phyloP scores from a whole-genome alignment of 2,329 filamentous ascomycete species.

The Aspergillus phoenicis region DNA sequence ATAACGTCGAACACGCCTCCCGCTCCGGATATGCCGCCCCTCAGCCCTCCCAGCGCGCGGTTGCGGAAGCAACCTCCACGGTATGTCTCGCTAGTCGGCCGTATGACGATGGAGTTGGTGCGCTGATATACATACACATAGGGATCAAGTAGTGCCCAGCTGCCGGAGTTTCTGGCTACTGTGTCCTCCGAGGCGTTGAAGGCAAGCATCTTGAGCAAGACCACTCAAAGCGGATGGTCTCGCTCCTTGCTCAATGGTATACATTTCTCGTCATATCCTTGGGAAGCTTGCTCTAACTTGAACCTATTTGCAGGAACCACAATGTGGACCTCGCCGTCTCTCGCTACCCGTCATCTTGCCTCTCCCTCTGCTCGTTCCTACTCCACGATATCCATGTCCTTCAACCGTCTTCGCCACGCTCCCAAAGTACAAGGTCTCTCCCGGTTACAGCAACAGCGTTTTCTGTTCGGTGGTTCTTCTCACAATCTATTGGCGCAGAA shows the following conservation, averaged over 20 bases:
- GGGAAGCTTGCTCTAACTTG: background rate
- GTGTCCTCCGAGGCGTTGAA: slow-evolving; percentile 30
- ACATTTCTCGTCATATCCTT: background rate
- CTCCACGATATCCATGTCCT: slow-evolving; percentile 36
- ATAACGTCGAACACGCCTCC: slow-evolving; percentile 30
- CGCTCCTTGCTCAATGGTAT: slow-evolving; percentile 27
- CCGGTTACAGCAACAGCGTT: slow-evolving; percentile 40
- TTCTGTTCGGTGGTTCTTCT: slow-evolving; percentile 43
- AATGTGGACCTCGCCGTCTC: slow-evolving; percentile 23
- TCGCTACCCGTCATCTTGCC: slow-evolving; percentile 19
- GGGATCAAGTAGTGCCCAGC: slow-evolving; percentile 14
- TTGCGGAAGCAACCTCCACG: slow-evolving; percentile 19
- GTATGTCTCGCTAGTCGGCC: slow-evolving; percentile 23
- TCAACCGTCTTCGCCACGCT: slow-evolving; percentile 28
- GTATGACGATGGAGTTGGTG: slow-evolving; percentile 1
- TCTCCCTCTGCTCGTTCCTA: slow-evolving; percentile 31
- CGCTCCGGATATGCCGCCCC: slow-evolving; percentile 17
- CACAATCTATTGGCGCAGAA: slow-evolving; percentile 74
- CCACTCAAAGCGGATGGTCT: slow-evolving; percentile 22
- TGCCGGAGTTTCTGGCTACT: slow-evolving; percentile 33
- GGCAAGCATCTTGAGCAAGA: slow-evolving; percentile 21
- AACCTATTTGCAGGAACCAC: slow-evolving; percentile 18
- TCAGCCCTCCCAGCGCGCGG: slow-evolving; percentile 19
- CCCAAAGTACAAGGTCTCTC: slow-evolving; percentile 29
- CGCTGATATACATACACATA: slow-evolving; percentile 14